These are phyloP conservation scores for Sporisorium scitamineum DNA, from an alignment of 1,284 basidiomycete genomes.

Conservation along the genomic window DNA sequence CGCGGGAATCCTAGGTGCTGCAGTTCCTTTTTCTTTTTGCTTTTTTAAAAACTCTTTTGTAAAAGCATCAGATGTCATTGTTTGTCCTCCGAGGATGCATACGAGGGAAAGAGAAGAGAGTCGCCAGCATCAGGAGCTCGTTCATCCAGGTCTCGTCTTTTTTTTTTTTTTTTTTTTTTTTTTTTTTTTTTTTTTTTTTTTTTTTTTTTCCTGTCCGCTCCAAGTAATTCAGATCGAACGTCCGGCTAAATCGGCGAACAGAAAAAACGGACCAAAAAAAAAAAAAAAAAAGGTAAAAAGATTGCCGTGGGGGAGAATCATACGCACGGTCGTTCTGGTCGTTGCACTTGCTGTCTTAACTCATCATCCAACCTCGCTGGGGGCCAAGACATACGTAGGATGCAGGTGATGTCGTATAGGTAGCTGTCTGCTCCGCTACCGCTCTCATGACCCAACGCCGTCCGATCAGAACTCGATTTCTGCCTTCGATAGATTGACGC, in stretches of 20 bases:
- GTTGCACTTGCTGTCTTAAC: not conserved
- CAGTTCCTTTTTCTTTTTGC: conserved; percentile 72
- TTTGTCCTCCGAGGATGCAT: too few species aligned
- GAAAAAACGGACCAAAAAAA: not conserved
- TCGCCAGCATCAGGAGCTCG: too few species aligned
- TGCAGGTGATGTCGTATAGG: not conserved
- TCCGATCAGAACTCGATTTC: not conserved
- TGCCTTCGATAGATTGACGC: not conserved
- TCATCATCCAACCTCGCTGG: not conserved
- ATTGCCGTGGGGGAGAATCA: conserved; percentile 10
- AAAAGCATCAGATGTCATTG: too few species aligned
- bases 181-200: not conserved
- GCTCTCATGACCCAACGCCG: not conserved
- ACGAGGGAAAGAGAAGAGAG: too few species aligned
- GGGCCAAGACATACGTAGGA: not conserved
- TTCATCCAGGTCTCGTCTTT: too few species aligned
- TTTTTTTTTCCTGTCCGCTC: too few species aligned
- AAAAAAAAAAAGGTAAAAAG: conserved; percentile 16
- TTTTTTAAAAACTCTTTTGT: not conserved
- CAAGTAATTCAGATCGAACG: too few species aligned
- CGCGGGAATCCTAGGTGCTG: conserved; percentile 83
- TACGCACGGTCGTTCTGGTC: conserved; percentile 19
- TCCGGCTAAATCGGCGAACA: conserved; percentile 27
- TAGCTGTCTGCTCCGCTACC: not conserved
- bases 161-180: too few species aligned